Evolutionary conservation across 441 rosid species (phyloP), one percentile per base, ranked within the genome.

Genomic region (Populus hybrid): DNA sequence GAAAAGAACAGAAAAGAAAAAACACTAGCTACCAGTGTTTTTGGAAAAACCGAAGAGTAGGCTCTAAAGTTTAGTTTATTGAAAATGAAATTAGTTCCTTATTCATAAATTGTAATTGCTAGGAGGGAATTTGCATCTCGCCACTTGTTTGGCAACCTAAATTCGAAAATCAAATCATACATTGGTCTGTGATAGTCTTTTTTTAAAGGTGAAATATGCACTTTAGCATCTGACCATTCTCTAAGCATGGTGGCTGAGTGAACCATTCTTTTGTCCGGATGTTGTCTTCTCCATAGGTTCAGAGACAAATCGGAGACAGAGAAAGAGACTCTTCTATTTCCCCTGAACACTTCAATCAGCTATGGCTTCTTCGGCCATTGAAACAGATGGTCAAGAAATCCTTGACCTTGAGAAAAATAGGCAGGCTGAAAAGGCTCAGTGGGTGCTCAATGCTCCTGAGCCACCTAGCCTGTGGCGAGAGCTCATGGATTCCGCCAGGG

Each of bases 271-370:
- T 38, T 0, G 35, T 3, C 24, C 14, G 6, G 54, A 36, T 77
- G 69, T 26, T 66, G 50, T 81, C 74, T 73, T 34, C 68, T 28
- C 20, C 9, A 59, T 1, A 4, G 21, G 54, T 61, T 46, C 8
- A 54, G 8, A 23, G 66, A 50, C 61, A 0, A 1, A 18, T 54
- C 61, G 21, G 61, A 67, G 32, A 30, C 32, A 30, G 32, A 30
- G 70, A 63, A 12, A 75, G 76, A 78, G 70, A 36, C 81, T 32
- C 63, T 72, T 38, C 75, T 21, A 73, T 82, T 85, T 85, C 88
- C 32, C 82, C 83, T 81, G 91, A 94, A 86, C 95, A 91, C 97
- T 92, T 94, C 97, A 93, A 59, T 35, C 81, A 74, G 77, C 67
- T 78, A 85, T 88, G 93, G 84, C 83, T 76, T 63, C 84, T 72